These are phyloP conservation scores for Anacardium occidentale DNA, from an alignment of 345 rosid species.

Conservation along the genomic window DNA sequence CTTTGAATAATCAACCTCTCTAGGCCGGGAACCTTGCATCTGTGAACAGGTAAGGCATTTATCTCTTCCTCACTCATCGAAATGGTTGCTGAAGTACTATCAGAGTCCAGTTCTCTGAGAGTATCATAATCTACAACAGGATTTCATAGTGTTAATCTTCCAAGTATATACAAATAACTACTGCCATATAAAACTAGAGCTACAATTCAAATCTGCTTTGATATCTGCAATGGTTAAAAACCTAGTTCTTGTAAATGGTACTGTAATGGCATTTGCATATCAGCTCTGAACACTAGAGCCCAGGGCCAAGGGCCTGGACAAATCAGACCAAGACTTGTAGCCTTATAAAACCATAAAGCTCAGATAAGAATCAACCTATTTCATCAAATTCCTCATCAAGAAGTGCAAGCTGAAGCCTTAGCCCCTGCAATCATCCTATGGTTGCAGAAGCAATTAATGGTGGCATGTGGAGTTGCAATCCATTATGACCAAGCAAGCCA, in stretches of 20 bases:
- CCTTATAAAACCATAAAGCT: background rate
- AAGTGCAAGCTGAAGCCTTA: slow-evolving; percentile 76
- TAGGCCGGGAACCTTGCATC: too few relatives aligned
- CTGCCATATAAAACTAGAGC: background rate
- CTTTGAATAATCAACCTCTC: too few relatives aligned
- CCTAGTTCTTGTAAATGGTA: background rate
- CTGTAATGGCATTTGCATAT: background rate
- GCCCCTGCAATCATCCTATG: slow-evolving; percentile 61
- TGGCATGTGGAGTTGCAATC: slow-evolving; percentile 63
- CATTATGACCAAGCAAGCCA: slow-evolving; percentile 65
- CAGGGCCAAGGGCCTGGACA: too few relatives aligned
- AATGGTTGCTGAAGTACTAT: too few relatives aligned
- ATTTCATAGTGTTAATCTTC: slow-evolving; percentile 1
- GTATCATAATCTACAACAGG: slow-evolving; percentile 59
- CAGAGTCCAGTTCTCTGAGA: slow-evolving; percentile 60
- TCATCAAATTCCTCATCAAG: slow-evolving; percentile 74
- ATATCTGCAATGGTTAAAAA: background rate
- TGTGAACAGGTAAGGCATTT: too few relatives aligned
- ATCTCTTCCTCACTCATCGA: too few relatives aligned
- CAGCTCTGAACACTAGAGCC: background rate
- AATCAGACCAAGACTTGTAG: too few relatives aligned
- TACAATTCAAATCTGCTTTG: background rate
- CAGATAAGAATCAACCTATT: slow-evolving; percentile 39
- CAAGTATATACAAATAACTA: background rate
- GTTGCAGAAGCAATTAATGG: slow-evolving; percentile 69